Base-by-base conservation (phyloP, 495 filamentous ascomycete species). In the Penicillium mononematosum region DNA sequence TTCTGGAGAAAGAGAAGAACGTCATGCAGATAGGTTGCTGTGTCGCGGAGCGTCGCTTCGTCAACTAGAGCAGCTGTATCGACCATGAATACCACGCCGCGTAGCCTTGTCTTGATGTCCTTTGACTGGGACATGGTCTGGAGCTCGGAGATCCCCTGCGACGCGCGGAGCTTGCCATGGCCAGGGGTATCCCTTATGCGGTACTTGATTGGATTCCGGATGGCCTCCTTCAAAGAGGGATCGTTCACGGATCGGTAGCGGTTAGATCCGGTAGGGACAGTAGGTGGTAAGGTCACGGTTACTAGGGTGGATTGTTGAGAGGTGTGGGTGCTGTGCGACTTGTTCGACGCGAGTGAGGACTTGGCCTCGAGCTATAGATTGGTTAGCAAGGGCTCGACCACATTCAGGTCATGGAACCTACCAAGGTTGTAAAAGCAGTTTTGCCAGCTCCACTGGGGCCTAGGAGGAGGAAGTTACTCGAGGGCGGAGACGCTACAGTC, bases 391-490 rank as follows among this genome's bases (percentile, higher is more conserved):
- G 32, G 39, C 36, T 20, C 1, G 2, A 1, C 4, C 20, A 27
- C 34, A 27, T 14, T 31, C 1, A 44, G 17, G 25, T 5, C 11
- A 36, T 56, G 10, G 25, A 20, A 19, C 78, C 54, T 78, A 90
- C 88, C 60, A 92, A 75, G n/a, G 91, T 91, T 10, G 92, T 75
- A 31, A 98, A 81, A 45, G 89, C 81, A 6, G 94, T 98, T 72
- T 98, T 98, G 60, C 94, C 94, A 48, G 86, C 81, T 56, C 87
- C 89, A 29, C 85, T 85, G 7, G 93, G 94, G 5, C 94, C 94
- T 47, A 93, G 66, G 16, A 98, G 84, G 3, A 98, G 76, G 70
- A 98, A 91, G 6, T 87, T 88, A 29, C 92, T 91, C 5, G 91
- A 82, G 10, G 78, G 81, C 24, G 82, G 84, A 51, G 87, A 84